Conservation (phyloP, 345 rosid species). For the Cardamine occulta region DNA sequence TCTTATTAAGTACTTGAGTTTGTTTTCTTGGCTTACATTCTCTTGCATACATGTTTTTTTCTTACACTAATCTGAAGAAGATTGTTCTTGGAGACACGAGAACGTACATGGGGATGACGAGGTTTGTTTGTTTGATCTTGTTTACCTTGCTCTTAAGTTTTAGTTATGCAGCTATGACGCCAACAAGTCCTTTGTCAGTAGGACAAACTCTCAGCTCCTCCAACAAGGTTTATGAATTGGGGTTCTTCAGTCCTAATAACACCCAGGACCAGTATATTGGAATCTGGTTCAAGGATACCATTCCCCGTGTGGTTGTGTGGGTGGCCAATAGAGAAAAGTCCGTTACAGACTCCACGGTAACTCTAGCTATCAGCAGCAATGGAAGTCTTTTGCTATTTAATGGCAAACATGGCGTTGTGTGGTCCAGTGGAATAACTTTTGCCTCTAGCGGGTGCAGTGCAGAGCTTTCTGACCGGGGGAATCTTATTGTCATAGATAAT, state of each 20-base stretch:
- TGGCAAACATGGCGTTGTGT: too few relatives aligned
- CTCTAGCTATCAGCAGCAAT: too few relatives aligned
- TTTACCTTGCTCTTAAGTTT: neutral
- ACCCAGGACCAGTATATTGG: slow-evolving; percentile 41
- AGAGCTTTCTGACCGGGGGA: too few relatives aligned
- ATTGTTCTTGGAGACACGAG: neutral
- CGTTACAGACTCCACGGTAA: too few relatives aligned
- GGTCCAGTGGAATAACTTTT: too few relatives aligned
- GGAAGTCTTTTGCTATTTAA: too few relatives aligned
- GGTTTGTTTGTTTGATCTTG: neutral
- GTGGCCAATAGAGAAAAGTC: too few relatives aligned
- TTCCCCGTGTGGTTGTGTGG: too few relatives aligned
- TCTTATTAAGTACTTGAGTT: neutral
- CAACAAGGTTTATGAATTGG: slow-evolving; percentile 36
- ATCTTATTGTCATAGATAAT: too few relatives aligned
- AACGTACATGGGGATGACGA: neutral
- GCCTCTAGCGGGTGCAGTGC: too few relatives aligned
- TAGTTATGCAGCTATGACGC: slow-evolving; percentile 25
- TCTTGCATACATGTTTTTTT: neutral
- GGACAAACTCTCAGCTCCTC: slow-evolving; percentile 38
- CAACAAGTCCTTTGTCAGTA: slow-evolving; percentile 31
- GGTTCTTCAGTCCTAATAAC: slow-evolving; percentile 41
- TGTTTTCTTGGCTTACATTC: slow-evolving; percentile 7
- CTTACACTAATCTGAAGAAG: slow-evolving; percentile 6
- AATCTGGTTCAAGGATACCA: slow-evolving; percentile 51